Base-by-base conservation (phyloP, 139 green algal species). In the Pleodorina starrii region DNA sequence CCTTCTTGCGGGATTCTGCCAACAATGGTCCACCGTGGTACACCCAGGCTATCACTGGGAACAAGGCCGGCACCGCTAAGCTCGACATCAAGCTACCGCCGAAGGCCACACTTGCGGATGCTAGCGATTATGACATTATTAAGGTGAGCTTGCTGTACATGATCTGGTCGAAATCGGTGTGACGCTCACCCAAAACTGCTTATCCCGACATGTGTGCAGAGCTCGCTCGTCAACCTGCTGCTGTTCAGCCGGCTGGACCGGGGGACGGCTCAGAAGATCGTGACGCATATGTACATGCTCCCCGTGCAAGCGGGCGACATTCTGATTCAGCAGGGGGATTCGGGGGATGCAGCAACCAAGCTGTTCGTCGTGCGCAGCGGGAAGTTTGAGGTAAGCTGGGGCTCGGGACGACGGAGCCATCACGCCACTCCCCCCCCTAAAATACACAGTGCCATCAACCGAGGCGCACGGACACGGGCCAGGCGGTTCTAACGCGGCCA, bases 341-440 rank as follows among this genome's bases (percentile, higher is more conserved):
- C 91, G n/a, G 96, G 97, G n/a, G 77, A 97, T 43, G 93, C 93
- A 10, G 95, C 97, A n/a, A 93, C 93, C 10, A 96, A 99, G 93
- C 90, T 99, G 82, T 99, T 98, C 77, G 93, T 99, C 0, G 97
- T 99, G 27, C 98, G 98, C 82, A 91, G 59, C 19, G 97, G 97
- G 5, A 94, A 97, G 80, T 99, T 99, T 87, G 97, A 99, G 90
- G 96, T 97, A 60, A 48, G 88, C 25, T 32, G 1, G 40, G 10
- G 11, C 32, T 59, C 32, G n/a, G 16, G 19, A 42, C 11, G 19
- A 11, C 5, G n/a, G 29, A 23, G 19, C 5, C 63, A 73, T 36
- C 19, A 40, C 63, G 17, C n/a, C 63, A 73, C 10, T 42, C 35
- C 60, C 25, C 19, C n/a, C n/a, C n/a, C n/a, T n/a, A n/a, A n/a